A percentile compares a stretch with the other conserved stretches of the same genome.
Evolutionary conservation across 805 yeast species (phyloP).

Genomic region (Monosporozyma unispora): DNA sequence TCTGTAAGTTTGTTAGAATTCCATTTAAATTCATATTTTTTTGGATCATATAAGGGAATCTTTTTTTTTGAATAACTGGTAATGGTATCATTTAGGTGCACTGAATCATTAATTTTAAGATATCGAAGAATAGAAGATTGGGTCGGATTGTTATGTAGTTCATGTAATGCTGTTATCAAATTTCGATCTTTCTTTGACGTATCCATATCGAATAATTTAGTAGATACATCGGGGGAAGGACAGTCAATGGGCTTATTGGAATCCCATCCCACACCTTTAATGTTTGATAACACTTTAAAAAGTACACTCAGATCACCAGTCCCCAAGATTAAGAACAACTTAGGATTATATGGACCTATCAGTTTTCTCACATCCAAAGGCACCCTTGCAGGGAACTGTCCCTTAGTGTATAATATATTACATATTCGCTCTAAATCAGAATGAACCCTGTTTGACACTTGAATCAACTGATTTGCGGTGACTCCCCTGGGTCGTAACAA

Average conservation of each 20-base stretch:
- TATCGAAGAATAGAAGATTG: background rate
- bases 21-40: background rate
- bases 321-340: slow-evolving; percentile 1
- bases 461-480: background rate
- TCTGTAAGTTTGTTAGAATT: background rate
- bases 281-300: background rate
- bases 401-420: background rate
- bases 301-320: slow-evolving; percentile 2
- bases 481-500: background rate
- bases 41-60: background rate
- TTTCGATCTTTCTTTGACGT: background rate
- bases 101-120: background rate
- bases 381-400: background rate
- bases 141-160: background rate
- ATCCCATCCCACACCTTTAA: slow-evolving; percentile 1
- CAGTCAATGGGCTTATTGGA: background rate
- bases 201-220: background rate
- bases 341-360: background rate
- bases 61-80: background rate
- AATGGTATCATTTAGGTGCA: background rate
- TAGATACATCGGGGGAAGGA: background rate
- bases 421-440: background rate
- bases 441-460: background rate
- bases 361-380: background rate
- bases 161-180: background rate